These are phyloP conservation scores for Gnaphalium uliginosum DNA, from an alignment of 129 eudicot species.

Conservation along the genomic window DNA sequence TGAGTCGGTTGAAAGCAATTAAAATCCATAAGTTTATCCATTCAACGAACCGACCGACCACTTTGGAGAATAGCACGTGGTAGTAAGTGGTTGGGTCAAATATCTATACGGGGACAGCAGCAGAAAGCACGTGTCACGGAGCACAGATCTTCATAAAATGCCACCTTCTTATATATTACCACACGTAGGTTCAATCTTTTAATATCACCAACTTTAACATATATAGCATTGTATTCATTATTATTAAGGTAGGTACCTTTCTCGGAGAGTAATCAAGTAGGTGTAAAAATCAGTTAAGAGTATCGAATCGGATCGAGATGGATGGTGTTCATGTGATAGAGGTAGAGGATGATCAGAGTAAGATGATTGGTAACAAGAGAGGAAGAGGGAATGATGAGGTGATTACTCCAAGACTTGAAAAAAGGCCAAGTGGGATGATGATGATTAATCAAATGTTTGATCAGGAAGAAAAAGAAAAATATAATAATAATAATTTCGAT, in stretches of 20 bases:
- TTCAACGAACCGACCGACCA: constrained; percentile 33
- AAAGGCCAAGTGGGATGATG: constrained; percentile 30
- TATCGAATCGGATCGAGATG: not conserved
- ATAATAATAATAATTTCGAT: not conserved
- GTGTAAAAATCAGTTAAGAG: too few species aligned
- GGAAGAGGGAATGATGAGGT: constrained; percentile 29
- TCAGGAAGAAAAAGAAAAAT: not conserved
- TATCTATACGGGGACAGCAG: constrained; percentile 11
- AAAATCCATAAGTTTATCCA: constrained; percentile 22
- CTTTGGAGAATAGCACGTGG: constrained; percentile 19
- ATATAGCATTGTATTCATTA: not conserved
- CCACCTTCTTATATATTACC: not conserved
- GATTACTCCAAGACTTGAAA: constrained; percentile 25
- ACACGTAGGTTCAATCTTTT: not conserved
- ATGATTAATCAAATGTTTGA: not conserved
- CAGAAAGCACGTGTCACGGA: constrained; percentile 35
- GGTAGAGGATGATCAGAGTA: constrained; percentile 11
- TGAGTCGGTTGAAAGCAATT: constrained; percentile 16
- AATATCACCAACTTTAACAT: not conserved
- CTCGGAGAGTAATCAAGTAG: not conserved
- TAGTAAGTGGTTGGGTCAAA: not conserved
- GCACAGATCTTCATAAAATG: constrained; percentile 19
- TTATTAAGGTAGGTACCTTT: not conserved
- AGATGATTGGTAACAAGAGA: constrained; percentile 25
- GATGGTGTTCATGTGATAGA: constrained; percentile 26